These are phyloP conservation scores for Amborella trichopoda DNA, from an alignment of 164 flowering plant genomes.

Conservation along the genomic window DNA sequence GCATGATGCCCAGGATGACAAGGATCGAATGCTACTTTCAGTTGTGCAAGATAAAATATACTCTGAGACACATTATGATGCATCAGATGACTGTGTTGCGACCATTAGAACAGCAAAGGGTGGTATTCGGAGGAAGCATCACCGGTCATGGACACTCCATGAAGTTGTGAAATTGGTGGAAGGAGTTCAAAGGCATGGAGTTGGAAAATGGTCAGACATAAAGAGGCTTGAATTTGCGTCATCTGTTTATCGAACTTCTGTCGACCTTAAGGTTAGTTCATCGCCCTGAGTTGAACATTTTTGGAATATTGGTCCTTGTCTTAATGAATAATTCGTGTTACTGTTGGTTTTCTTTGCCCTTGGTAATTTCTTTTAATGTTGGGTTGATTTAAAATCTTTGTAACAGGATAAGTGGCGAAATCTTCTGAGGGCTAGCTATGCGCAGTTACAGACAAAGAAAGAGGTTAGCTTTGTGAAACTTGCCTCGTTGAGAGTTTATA, in stretches of 20 bases:
- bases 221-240: conserved; percentile 42
- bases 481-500: neutral
- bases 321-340: neutral
- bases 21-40: conserved; percentile 12
- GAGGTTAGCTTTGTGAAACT: conserved; percentile 26
- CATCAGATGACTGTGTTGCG: conserved; percentile 18
- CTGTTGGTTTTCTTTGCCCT: neutral
- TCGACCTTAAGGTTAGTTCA: conserved; percentile 55
- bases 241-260: conserved; percentile 51
- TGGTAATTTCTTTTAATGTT: neutral
- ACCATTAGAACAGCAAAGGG: conserved; percentile 13
- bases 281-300: no score
- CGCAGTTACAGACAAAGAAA: conserved; percentile 18
- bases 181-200: conserved; percentile 58
- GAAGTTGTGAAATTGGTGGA: conserved; percentile 56
- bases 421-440: conserved; percentile 47
- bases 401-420: conserved; percentile 85
- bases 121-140: conserved; percentile 27
- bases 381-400: neutral
- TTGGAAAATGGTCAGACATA: conserved; percentile 68
- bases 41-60: no score
- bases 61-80: no score
- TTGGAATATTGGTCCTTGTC: no score
- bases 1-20: conserved; percentile 16
- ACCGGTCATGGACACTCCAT: conserved; percentile 42